Base-by-base conservation (phyloP, 352 stramenopile genomes). In the Halophytophthora polymorphica region DNA sequence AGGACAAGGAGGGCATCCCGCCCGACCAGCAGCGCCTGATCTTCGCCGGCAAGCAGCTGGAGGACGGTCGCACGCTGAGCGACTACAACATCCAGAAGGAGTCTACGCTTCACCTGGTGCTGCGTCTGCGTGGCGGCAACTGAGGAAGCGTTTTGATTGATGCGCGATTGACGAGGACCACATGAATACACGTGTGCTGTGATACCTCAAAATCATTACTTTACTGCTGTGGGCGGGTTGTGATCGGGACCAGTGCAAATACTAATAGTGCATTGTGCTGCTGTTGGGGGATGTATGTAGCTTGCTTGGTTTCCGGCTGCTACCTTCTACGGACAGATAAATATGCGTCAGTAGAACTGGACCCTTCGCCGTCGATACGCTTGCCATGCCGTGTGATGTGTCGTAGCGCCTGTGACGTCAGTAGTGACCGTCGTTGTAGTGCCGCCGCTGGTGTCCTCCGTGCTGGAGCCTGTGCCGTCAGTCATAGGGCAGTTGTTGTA, bases 1-100 rank as follows among this genome's bases (percentile, higher is more conserved):
- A 95, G 51, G 88, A 97, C 66, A 98, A 88, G 69, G 88, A 97
- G 69, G 93, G 91, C 39, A 98, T 98, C 43, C 95, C 92, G 41
- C 76, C 88, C 21, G 95, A 98, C 59, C 91, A 98, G 74, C 93
- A 98, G 70, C 77, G 93, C 42, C 76, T 98, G 46, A 98, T 98
- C 60, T 98, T 98, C 64, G 90, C 83, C 34, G 92, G 93, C 45
- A 96, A 98, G 70, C 90, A 98, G 76, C 74, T 98, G n/a, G 87
- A 97, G 58, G 89, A 95, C 56, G 75, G 75, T 25, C 95, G 95
- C 61, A 96, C 90, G n/a, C 71, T 98, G 21, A 80, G 79, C 44
- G 55, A 50, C 73, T 98, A 97, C 76, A 86, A 97, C 64, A 91
- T 98, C 52, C 86, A 97, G 67, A 97, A 97, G 76, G 91, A 98